A percentile compares a stretch with the other conserved stretches of the same genome.
phyloP scores from a whole-genome alignment of 192 early-diverging fungal species.

The Lunasporangiospora selenospora region DNA sequence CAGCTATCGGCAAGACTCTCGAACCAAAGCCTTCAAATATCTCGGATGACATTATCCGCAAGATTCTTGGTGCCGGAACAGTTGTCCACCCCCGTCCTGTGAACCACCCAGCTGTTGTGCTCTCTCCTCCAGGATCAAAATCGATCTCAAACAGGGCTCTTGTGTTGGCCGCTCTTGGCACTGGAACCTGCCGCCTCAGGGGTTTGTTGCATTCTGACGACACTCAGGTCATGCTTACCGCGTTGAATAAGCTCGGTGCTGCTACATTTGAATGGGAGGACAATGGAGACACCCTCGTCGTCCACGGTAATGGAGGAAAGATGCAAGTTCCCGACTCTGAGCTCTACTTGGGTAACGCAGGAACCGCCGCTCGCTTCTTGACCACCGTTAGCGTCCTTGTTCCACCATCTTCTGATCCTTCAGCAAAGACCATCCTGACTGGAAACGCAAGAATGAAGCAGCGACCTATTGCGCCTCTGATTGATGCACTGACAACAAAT shows the following conservation, averaged over 20 bases:
- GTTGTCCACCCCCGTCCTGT: constrained; percentile 62
- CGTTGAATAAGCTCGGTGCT: constrained; percentile 87
- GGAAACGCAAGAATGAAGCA: constrained; percentile 99
- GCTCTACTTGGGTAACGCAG: constrained; percentile 96
- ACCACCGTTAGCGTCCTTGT: constrained; percentile 86
- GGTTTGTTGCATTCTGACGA: constrained; percentile 97
- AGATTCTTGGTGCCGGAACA: constrained; percentile 80
- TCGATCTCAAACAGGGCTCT: constrained; percentile 98
- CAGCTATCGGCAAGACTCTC: constrained; percentile 82
- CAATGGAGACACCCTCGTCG: constrained; percentile 86
- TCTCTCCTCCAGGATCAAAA: constrained; percentile 92
- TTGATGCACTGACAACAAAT: constrained; percentile 84
- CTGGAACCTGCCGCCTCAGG: constrained; percentile 79
- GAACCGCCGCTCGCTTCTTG: constrained; percentile 96
- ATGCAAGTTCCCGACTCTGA: constrained; percentile 77
- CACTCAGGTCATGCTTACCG: constrained; percentile 95
- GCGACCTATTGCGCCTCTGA: constrained; percentile 90
- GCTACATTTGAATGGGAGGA: constrained; percentile 92
- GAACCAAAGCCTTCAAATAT: constrained; percentile 87
- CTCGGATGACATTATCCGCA: constrained; percentile 83
- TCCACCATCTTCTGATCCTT: constrained; percentile 36
- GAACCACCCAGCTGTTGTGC: constrained; percentile 51
- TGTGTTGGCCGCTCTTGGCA: constrained; percentile 87
- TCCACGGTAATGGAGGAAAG: constrained; percentile 81
- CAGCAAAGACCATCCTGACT: constrained; percentile 73